Percentiles rank a stretch among this genome's conserved stretches.
Conservation (phyloP, 140 eudicot species). For the Erigeron philadelphicus region DNA sequence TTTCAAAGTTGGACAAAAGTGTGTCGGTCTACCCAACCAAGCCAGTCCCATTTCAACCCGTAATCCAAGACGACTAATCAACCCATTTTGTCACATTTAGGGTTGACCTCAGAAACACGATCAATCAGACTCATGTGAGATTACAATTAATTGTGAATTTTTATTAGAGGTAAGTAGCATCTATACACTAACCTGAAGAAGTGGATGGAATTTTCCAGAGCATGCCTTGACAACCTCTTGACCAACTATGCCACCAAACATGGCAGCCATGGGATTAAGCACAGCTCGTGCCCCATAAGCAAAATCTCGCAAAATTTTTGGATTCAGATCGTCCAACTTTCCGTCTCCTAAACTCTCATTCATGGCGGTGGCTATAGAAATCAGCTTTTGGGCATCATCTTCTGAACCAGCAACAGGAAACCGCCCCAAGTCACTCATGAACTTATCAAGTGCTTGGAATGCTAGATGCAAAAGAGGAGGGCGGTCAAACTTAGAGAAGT, state of each 20-base stretch:
- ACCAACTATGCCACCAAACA: constrained; percentile 99
- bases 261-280: constrained; percentile 96
- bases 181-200: constrained; percentile 54
- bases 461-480: constrained; percentile 94
- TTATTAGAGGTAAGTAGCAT: neutral
- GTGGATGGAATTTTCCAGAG: constrained; percentile 96
- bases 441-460: constrained; percentile 80
- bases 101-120: too few relatives aligned
- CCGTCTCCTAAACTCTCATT: constrained; percentile 52
- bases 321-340: constrained; percentile 63
- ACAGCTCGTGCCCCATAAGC: constrained; percentile 92
- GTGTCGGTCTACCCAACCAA: neutral
- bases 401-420: constrained; percentile 79
- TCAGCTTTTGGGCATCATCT: constrained; percentile 68
- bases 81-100: too few relatives aligned
- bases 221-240: constrained; percentile 98
- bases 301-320: constrained; percentile 67
- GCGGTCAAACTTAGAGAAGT: constrained; percentile 85
- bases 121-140: neutral
- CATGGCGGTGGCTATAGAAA: constrained; percentile 49
- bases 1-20: neutral
- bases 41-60: neutral
- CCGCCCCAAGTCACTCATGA: constrained; percentile 48
- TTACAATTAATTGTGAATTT: neutral
- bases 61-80: too few relatives aligned